Conservation (phyloP, 2,329 filamentous ascomycete genomes). For the Helotiales sp. region DNA sequence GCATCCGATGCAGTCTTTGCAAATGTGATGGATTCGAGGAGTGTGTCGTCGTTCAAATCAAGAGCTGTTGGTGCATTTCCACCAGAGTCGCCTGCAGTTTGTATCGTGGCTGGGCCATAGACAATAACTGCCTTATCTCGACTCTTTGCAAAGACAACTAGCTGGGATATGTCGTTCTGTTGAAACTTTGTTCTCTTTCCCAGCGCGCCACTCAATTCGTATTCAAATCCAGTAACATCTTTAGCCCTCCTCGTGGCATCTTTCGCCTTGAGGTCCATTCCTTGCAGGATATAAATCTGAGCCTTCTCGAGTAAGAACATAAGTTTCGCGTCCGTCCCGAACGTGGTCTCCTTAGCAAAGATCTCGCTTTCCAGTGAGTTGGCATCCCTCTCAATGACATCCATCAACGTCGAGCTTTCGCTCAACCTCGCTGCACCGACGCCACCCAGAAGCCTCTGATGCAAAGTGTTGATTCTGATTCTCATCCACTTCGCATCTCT, state of each 20-base stretch:
- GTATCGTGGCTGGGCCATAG: slow-evolving; percentile 33
- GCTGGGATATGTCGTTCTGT: slow-evolving; percentile 77
- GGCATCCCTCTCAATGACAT: slow-evolving; percentile 59
- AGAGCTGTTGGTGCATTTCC: slow-evolving; percentile 60
- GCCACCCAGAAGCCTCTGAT: slow-evolving; percentile 60
- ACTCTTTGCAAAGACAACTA: slow-evolving; percentile 88
- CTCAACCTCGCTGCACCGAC: slow-evolving; percentile 38
- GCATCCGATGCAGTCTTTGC: slow-evolving; percentile 45
- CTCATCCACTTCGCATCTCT: slow-evolving; percentile 44
- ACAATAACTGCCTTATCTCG: slow-evolving; percentile 30
- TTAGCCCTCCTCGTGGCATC: slow-evolving; percentile 70
- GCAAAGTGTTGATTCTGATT: slow-evolving; percentile 71
- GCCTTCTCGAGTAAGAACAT: slow-evolving; percentile 81
- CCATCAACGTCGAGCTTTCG: slow-evolving; percentile 61
- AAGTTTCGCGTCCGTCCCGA: slow-evolving; percentile 53
- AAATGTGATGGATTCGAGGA: slow-evolving; percentile 86
- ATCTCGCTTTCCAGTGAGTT: slow-evolving; percentile 46
- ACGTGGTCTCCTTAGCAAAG: slow-evolving; percentile 38
- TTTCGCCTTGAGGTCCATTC: slow-evolving; percentile 73
- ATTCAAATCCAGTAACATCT: slow-evolving; percentile 68
- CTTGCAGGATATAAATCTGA: slow-evolving; percentile 80
- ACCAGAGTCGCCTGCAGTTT: slow-evolving; percentile 22
- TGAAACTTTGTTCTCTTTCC: slow-evolving; percentile 85
- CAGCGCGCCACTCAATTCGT: slow-evolving; percentile 80
- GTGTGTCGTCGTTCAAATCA: slow-evolving; percentile 86